Base-by-base conservation (phyloP, 148 eudicot genomes). In the Hydrangea macrophylla region DNA sequence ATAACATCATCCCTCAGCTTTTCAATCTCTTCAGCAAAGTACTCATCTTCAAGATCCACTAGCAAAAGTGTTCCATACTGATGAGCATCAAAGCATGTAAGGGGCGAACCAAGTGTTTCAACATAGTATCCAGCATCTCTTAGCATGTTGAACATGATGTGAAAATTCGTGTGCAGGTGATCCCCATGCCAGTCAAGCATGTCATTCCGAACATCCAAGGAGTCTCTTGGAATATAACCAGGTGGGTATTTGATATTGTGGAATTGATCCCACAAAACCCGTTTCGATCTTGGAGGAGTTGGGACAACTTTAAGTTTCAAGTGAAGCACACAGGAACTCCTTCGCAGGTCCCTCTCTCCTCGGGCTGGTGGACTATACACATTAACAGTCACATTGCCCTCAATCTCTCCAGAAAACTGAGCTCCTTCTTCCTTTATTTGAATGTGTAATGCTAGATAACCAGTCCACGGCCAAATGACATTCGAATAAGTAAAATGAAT, bases 131-230 rank as follows among this genome's bases (percentile, higher is more conserved):
- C 99, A 42, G 96, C 91, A 83, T 94, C 97, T 70, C 93, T 84
- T 53, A 94, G 71, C 96, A 87, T 94, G 78, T 94, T 91, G 75
- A 79, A 94, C 96, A 92, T 88, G 42, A 88, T 85, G 67, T 94
- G 99, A 64, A 85, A 94, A 73, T 94, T 94, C 40, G 99, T 94
- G 65, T 94, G 99, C 48, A 87, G 79, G 78, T 94, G 99, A 79
- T 94, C 99, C 60, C 99, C 99, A 78, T 94, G 99, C 99, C 99
- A 94, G 72, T 94, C 99, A 31, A 94, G 90, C 58, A 94, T 94
- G 81, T 94, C 99, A 73, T 89, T 89, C 60, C 96, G 86, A 66
- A 94, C 99, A 85, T 94, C 99, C 77, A 94, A 85, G 13, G 98
- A 94, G 64, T 94, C 99, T 77, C 96, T 82, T 24, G 99, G 99